Evolutionary conservation across 257 asterid species (phyloP).

Genomic region (Vinca minor): DNA sequence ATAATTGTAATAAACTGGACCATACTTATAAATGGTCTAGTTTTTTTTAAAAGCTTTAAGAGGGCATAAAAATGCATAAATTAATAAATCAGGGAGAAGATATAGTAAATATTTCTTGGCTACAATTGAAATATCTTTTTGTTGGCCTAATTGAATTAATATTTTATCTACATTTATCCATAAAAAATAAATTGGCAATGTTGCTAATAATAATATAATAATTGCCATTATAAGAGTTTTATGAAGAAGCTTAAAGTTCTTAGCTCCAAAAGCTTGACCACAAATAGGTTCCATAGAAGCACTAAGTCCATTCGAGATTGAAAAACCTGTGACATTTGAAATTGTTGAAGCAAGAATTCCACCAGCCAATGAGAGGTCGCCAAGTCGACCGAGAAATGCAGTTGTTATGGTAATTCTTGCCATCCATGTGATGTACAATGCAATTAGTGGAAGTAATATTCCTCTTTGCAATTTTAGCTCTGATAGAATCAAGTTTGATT

Average conservation of each 20-base stretch:
- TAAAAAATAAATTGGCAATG: conserved; percentile 51
- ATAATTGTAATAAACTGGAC: no score
- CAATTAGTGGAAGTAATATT: conserved; percentile 45
- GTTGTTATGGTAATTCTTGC: conserved; percentile 73
- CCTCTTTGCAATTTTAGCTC: conserved; percentile 59
- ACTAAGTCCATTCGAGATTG: conserved; percentile 61
- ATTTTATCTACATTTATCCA: conserved; percentile 74
- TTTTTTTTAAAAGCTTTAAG: no score
- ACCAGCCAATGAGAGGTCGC: conserved; percentile 64
- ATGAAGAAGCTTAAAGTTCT: conserved; percentile 65
- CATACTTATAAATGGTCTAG: no score
- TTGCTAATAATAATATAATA: conserved; percentile 28
- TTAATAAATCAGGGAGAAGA: conserved; percentile 63
- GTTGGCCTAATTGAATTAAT: conserved; percentile 57
- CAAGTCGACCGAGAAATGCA: conserved; percentile 73
- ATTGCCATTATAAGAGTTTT: conserved; percentile 61
- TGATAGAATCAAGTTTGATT: conserved; percentile 18
- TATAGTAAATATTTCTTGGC: conserved; percentile 44
- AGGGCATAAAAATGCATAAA: conserved; percentile 59
- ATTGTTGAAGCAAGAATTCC: conserved; percentile 68
- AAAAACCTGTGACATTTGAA: conserved; percentile 68
- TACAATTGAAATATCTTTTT: conserved; percentile 45
- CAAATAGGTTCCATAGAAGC: conserved; percentile 93
- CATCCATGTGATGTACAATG: conserved; percentile 72
- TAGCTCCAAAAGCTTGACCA: conserved; percentile 89